Conservation (phyloP, 1,284 basidiomycete species). For the Amylostereum chailletii region DNA sequence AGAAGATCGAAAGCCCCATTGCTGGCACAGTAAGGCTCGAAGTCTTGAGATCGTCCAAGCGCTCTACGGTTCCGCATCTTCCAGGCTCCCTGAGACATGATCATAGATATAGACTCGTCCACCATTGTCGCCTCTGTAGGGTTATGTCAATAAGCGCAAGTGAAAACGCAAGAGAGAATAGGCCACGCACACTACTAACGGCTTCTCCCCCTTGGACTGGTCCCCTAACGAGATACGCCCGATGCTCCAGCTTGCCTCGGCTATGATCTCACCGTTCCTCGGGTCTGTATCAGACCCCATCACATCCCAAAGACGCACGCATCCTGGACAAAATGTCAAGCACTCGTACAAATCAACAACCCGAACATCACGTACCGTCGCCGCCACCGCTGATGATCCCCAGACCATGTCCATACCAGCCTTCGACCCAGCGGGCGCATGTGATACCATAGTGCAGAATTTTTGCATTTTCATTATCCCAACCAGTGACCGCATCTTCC, state of each 20-base stretch:
- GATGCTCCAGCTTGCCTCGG: conserved; percentile 45
- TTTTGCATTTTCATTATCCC: conserved; percentile 15
- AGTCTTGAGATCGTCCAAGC: no score
- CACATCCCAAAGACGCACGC: conserved; percentile 60
- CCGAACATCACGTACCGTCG: conserved; percentile 41
- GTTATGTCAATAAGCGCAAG: neutral
- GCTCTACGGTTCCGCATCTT: no score
- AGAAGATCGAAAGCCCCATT: no score
- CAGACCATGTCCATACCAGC: conserved; percentile 23
- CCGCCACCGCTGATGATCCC: conserved; percentile 53
- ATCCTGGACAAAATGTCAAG: conserved; percentile 31
- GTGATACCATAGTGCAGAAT: conserved; percentile 41
- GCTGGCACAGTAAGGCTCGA: no score
- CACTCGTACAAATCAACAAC: neutral
- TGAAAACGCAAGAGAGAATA: neutral
- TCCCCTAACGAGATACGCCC: conserved; percentile 54
- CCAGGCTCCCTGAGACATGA: neutral
- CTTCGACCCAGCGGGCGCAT: conserved; percentile 47
- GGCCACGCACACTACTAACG: conserved; percentile 50
- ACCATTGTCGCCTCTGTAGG: conserved; percentile 10
- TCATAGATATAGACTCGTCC: conserved; percentile 12
- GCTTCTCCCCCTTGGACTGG: conserved; percentile 36
- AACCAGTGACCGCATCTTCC: conserved; percentile 14
- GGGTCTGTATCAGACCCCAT: conserved; percentile 22
- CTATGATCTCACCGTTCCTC: conserved; percentile 39